Base-by-base conservation (phyloP, 2,329 filamentous ascomycete genomes). In the Fusarium circinatum region DNA sequence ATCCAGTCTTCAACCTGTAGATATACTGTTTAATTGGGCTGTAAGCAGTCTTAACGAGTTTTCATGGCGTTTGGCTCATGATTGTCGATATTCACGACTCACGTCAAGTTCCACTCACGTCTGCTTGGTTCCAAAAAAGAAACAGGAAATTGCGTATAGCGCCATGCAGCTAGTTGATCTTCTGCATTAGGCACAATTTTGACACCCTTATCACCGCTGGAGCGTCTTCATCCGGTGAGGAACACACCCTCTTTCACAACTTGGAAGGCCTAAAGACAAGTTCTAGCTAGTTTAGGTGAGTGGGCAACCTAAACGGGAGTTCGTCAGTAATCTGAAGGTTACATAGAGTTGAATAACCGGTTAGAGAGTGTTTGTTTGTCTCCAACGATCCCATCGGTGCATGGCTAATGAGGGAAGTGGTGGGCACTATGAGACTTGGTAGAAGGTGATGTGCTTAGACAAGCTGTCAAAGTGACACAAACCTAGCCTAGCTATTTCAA, bases 51-150 rank as follows among this genome's bases (percentile, higher is more conserved):
- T 28, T 14, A 8, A 17, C 18, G 20, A 34, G 36, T 24, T 20
- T 54, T 9, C 15, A 68, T 62, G 41, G 63, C 55, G 65, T 45
- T 54, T 55, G 48, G 34, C 42, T 49, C 30, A 48, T n/a, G 30
- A 34, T n/a, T 36, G 28, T 34, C 6, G 20, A 62, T 49, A 22
- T 42, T 42, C 51, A 48, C n/a, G 20, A 41, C 18, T 36, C 62
- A 22, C 38, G 36, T 39, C 45, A 36, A 7, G n/a, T 20, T 32
- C 24, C 20, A 38, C 28, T 34, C 44, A 15, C 13, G 6, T 30
- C 36, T n/a, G 4, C 26, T n/a, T 55, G 26, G 36, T 22, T n/a
- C 22, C 20, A 26, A 24, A 62, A 24, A 22, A 36, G 51, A 28
- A 28, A 32, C 9, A 28, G 5, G 14, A 36, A 11, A 2, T 15